These are phyloP conservation scores for Astrephomene gubernaculifera DNA, from an alignment of 139 green algal species.

Conservation along the genomic window DNA sequence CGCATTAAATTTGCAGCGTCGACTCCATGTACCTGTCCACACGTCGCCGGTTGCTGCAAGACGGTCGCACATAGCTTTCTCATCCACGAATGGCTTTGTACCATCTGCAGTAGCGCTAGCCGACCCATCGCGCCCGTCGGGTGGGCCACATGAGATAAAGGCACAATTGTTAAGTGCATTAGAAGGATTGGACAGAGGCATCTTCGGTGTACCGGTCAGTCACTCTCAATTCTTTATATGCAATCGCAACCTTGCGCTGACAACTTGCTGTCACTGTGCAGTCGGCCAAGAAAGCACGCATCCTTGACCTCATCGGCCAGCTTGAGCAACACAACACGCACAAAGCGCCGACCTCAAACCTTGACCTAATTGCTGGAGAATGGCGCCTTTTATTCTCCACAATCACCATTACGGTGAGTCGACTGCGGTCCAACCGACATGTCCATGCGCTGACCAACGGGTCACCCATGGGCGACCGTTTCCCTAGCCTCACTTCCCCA, in stretches of 20 bases:
- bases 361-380: slow-evolving; percentile 63
- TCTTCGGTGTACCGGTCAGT: slow-evolving; percentile 68
- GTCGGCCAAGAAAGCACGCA: slow-evolving; percentile 59
- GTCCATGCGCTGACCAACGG: slow-evolving; percentile 1
- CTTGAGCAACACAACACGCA: slow-evolving; percentile 68
- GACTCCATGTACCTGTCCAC: no score
- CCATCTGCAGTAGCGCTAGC: not conserved
- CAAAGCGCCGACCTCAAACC: slow-evolving; percentile 49
- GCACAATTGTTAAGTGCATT: slow-evolving; percentile 43
- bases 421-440: not conserved
- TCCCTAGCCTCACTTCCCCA: not conserved
- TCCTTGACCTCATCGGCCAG: slow-evolving; percentile 57
- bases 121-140: not conserved
- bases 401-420: slow-evolving; percentile 78
- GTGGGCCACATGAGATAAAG: slow-evolving; percentile 42
- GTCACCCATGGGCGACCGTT: not conserved
- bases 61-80: not conserved
- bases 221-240: not conserved
- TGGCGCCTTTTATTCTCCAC: slow-evolving; percentile 88
- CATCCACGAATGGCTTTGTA: slow-evolving; percentile 19
- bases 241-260: not conserved
- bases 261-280: no score
- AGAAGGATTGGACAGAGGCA: slow-evolving; percentile 64
- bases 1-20: no score
- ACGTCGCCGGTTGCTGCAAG: not conserved